Base-by-base conservation (phyloP, 768 basidiomycete species). In the Obba rivulosa region DNA sequence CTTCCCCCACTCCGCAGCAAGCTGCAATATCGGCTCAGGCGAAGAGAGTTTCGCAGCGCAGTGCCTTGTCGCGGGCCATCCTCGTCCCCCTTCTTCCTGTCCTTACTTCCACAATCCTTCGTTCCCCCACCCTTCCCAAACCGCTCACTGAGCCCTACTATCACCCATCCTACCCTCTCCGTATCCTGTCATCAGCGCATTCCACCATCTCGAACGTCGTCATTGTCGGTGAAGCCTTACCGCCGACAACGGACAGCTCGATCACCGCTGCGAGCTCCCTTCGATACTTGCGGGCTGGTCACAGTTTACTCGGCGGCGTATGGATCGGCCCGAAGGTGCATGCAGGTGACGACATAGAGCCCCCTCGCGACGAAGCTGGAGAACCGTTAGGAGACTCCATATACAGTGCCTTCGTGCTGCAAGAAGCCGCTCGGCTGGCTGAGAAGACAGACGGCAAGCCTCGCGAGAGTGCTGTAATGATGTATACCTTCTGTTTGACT, bases 321-420 rank as follows among this genome's bases (percentile, higher is more conserved):
- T 97, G 95, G 95, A 79, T 82, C 22, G 79, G 78, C 20, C 64
- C 71, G 20, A 49, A 44, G 41, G 48, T 43, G 5, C 38, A 40
- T 11, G 46, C 43, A 1, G 71, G 54, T 13, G 43, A 52, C 25
- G 49, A 57, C 38, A 42, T 41, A 11, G 16, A 37, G 8, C 41
- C 28, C 14, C 63, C 67, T 14, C 68, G 75, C 14, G 82, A 92
- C 59, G 72, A 73, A 17, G 71, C 71, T 40, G 78, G 79, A 8
- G 71, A 66, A 2, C 69, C 69, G 3, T 66, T 87, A 1, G 86
- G 87, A 10, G 86, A 90, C 57, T 87, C 88, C 1, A 83, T 94
- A 41, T 95, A 95, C 62, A 75, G 72, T 18, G 76, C 92, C 0
- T 97, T 97, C 62, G 74, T 87, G 5, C 62, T 96, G 16, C 94